Conservation (phyloP, 129 eudicot genomes). For the Pulicaria dysenterica region DNA sequence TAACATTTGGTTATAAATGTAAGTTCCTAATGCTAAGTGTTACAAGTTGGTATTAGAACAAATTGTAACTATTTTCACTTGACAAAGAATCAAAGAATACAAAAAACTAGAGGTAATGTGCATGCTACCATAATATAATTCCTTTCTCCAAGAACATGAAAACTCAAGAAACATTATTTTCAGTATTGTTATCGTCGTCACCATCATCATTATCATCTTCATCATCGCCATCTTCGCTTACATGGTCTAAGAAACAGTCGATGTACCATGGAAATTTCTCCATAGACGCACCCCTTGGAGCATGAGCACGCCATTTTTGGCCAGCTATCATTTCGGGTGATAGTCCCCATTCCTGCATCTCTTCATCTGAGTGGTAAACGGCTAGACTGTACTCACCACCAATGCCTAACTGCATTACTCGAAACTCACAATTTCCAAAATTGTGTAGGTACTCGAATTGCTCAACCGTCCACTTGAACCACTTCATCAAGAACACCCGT, state of each 20-base stretch:
- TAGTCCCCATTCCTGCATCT: conserved; percentile 73
- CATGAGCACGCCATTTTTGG: conserved; percentile 62
- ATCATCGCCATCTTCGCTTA: conserved; percentile 39
- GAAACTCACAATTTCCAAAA: conserved; percentile 66
- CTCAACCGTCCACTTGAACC: conserved; percentile 94
- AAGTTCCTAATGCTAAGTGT: too few relatives aligned
- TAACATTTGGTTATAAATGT: too few relatives aligned
- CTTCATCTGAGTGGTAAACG: conserved; percentile 63
- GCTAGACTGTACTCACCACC: conserved; percentile 92
- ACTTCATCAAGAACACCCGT: conserved; percentile 84
- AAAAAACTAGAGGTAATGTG: conserved; percentile 21
- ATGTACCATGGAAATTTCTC: conserved; percentile 72
- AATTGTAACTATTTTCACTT: conserved; percentile 6
- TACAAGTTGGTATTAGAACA: background rate
- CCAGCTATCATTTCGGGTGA: conserved; percentile 76
- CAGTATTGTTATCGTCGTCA: background rate
- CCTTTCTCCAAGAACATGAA: background rate
- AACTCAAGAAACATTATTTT: conserved; percentile 21
- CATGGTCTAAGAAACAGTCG: conserved; percentile 59
- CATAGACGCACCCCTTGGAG: conserved; percentile 46
- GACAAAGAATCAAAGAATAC: background rate
- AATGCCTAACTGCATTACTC: conserved; percentile 70
- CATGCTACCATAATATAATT: conserved; percentile 6
- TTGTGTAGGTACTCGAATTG: conserved; percentile 77
- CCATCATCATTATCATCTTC: conserved; percentile 19